Evolutionary conservation across 179 eudicot species (phyloP), one percentile per base, ranked within the genome.

Genomic region (Carnegiea gigantea): DNA sequence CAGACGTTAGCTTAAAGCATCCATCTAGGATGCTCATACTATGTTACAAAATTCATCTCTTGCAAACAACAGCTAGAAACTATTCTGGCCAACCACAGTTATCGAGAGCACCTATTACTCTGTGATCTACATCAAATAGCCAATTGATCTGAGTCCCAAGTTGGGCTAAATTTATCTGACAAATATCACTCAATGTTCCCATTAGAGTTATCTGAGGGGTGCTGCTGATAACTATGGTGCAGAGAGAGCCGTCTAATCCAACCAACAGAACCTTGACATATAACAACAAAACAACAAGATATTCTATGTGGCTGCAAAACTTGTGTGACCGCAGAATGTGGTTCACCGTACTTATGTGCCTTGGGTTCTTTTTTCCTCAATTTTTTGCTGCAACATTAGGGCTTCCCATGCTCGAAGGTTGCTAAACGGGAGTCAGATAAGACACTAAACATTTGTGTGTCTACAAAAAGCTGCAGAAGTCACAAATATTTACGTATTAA

Each of bases 381-480:
- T 51, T 3, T 21, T 10, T 51, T 78, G 40, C 38, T 15, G 48
- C 46, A 53, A 68, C 53, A 75, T 80, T 77, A 86, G 20, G 79
- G 53, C 68, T 83, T 76, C 79, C 87, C 93, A 48, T 81, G 88
- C 88, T 96, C 98, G 75, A 81, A 89, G 83, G 87, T 85, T 59
- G 91, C 82, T 71, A 96, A 89, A 64, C 91, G 95, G 67, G 90
- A 86, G 85, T 96, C 99, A 26, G 99, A 92, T 75, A 94, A 80
- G 83, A 96, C 98, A 14, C 91, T 77, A 86, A 96, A 96, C 85
- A 94, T 88, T 80, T 96, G 99, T 43, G 99, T 96, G 82, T 96
- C 99, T 12, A 94, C 92, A 82, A 96, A 94, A 74, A 88, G 84
- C 99, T 96, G 99, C 91, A 90, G 24, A 73, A 78, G 71, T 70